Evolutionary conservation across 1,139 yeast genomes (phyloP).

Genomic region (Diutina mesorugosa): DNA sequence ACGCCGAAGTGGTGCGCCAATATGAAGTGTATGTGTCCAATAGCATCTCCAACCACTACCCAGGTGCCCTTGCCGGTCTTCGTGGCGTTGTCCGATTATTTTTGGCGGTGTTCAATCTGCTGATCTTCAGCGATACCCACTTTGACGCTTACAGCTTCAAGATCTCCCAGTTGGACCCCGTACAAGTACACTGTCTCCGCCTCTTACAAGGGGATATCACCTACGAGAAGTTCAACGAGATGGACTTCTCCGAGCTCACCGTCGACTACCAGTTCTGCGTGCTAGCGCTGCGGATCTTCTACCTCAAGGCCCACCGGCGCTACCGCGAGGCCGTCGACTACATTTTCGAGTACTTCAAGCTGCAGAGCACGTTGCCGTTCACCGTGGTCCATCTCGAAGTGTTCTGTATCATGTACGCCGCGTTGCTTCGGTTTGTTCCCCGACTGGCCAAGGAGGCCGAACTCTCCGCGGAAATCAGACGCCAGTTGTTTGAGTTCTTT

Average conservation of each 20-base stretch:
- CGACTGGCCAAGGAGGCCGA: conserved; percentile 4
- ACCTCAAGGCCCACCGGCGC: conserved; percentile 6
- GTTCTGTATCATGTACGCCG: conserved; percentile 9
- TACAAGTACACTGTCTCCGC: conserved; percentile 1
- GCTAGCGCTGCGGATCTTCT: background rate
- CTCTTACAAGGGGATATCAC: conserved; percentile 11
- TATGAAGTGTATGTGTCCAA: background rate
- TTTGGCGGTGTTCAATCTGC: background rate
- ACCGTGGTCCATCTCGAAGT: conserved; percentile 15
- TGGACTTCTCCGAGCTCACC: background rate
- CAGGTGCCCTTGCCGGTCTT: background rate
- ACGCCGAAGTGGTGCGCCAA: conserved; percentile 18
- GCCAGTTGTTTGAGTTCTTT: conserved; percentile 10
- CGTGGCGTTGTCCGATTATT: background rate
- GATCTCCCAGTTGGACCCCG: background rate
- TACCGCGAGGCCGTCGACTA: conserved; percentile 13
- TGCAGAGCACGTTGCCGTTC: conserved; percentile 9
- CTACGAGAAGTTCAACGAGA: conserved; percentile 7
- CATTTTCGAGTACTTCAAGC: conserved; percentile 9
- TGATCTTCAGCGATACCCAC: background rate
- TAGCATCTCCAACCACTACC: background rate
- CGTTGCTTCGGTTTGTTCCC: conserved; percentile 8
- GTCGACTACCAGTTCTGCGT: background rate
- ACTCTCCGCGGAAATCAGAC: conserved; percentile 7
- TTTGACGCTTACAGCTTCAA: background rate